Conservation (phyloP, 495 filamentous ascomycete species). For the Gamarada debralockiae region DNA sequence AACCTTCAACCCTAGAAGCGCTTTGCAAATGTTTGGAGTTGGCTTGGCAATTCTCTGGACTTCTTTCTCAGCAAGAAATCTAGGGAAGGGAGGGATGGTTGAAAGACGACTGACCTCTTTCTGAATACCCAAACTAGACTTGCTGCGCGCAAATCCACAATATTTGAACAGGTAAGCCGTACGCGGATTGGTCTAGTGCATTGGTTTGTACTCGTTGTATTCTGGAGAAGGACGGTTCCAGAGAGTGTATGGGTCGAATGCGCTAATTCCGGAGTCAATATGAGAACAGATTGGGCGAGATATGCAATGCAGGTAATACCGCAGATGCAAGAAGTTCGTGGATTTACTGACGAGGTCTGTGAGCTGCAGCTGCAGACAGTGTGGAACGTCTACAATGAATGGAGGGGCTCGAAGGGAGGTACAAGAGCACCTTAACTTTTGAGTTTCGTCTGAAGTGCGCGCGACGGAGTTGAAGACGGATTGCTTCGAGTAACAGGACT, state of each 20-base stretch:
- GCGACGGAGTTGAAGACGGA: too few species aligned
- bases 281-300: conserved; percentile 19
- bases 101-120: not conserved
- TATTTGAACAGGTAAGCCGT: too few species aligned
- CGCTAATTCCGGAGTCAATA: conserved; percentile 16
- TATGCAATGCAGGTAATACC: conserved; percentile 24
- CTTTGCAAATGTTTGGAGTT: not conserved
- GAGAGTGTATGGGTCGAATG: conserved; percentile 10
- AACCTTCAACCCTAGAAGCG: not conserved
- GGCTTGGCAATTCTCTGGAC: not conserved
- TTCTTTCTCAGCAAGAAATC: not conserved
- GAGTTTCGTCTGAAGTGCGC: too few species aligned
- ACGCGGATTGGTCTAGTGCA: too few species aligned
- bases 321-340: conserved; percentile 21
- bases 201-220: not conserved
- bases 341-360: conserved; percentile 16
- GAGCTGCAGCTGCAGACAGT: conserved; percentile 14
- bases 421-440: too few species aligned
- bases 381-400: conserved; percentile 12
- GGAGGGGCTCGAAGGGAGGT: too few species aligned
- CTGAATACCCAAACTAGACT: not conserved
- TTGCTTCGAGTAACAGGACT: too few species aligned
- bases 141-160: too few species aligned
- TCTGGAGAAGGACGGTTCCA: not conserved
- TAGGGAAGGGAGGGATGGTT: not conserved